phyloP scores from a whole-genome alignment of 345 rosid species.

The Alliaria petiolata region DNA sequence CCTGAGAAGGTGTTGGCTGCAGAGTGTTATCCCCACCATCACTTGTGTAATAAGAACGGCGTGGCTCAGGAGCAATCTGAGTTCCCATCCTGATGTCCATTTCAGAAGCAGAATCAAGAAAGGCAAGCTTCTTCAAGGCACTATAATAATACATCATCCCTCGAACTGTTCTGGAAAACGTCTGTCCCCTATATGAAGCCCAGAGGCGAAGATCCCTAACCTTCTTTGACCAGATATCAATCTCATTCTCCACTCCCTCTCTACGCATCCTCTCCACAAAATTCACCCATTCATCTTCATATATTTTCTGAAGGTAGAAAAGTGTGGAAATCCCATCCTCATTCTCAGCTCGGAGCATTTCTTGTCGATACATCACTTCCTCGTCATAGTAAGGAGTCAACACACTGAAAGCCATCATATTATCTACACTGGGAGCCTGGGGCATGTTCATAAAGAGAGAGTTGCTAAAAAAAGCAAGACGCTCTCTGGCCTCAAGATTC shows the following conservation, averaged over 20 bases:
- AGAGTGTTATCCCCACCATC: constrained; percentile 32
- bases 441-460: constrained; percentile 97
- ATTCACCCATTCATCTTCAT: constrained; percentile 85
- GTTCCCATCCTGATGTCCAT: constrained; percentile 64
- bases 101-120: constrained; percentile 87
- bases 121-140: constrained; percentile 82
- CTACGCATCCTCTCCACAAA: constrained; percentile 80
- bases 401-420: constrained; percentile 95
- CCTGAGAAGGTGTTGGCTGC: constrained; percentile 42
- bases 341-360: constrained; percentile 60
- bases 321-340: constrained; percentile 89
- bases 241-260: constrained; percentile 67
- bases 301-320: constrained; percentile 82
- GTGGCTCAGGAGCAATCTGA: constrained; percentile 32
- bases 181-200: constrained; percentile 97
- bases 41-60: constrained; percentile 26
- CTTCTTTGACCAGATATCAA: constrained; percentile 64
- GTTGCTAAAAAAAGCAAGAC: constrained; percentile 88
- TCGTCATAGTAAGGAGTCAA: constrained; percentile 90
- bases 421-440: constrained; percentile 76
- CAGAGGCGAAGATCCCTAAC: constrained; percentile 81
- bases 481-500: constrained; percentile 82
- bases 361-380: constrained; percentile 70
- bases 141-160: constrained; percentile 91
- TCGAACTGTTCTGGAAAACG: constrained; percentile 85